These are phyloP conservation scores for Fusarium napiforme DNA, from an alignment of 2,329 filamentous ascomycete genomes.

Conservation along the genomic window DNA sequence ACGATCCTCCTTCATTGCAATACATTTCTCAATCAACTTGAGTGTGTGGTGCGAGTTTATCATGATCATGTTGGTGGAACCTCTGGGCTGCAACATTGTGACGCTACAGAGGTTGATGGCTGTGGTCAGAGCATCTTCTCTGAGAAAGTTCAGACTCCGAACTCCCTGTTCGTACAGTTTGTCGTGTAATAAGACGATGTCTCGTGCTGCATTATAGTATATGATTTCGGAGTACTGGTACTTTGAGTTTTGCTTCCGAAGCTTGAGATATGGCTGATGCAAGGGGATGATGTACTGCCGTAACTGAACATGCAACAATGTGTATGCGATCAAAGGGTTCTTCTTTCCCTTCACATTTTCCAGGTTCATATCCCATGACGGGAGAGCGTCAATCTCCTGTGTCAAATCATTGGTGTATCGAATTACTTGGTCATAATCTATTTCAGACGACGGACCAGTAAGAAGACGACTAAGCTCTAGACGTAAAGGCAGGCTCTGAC, in stretches of 20 bases:
- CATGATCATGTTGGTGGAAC: slow-evolving; percentile 71
- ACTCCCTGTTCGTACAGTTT: slow-evolving; percentile 69
- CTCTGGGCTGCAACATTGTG: slow-evolving; percentile 68
- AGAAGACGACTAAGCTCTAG: slow-evolving; percentile 68
- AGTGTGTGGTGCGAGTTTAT: slow-evolving; percentile 70
- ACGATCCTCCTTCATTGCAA: slow-evolving; percentile 69
- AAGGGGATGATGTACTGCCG: slow-evolving; percentile 71
- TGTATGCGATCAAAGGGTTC: slow-evolving; percentile 68
- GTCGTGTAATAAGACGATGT: slow-evolving; percentile 71
- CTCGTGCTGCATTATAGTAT: slow-evolving; percentile 71
- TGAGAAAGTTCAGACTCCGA: slow-evolving; percentile 68
- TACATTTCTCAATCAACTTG: slow-evolving; percentile 69
- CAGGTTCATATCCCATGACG: slow-evolving; percentile 61
- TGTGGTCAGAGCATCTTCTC: slow-evolving; percentile 69
- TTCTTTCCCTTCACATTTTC: slow-evolving; percentile 56
- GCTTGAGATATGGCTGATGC: slow-evolving; percentile 69
- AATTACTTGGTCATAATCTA: slow-evolving; percentile 71
- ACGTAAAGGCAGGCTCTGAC: slow-evolving; percentile 66
- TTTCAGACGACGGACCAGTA: slow-evolving; percentile 63
- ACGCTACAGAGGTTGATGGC: slow-evolving; percentile 71
- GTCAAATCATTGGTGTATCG: slow-evolving; percentile 70
- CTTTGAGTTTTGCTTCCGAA: slow-evolving; percentile 68
- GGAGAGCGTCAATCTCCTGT: slow-evolving; percentile 69
- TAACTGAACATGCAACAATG: slow-evolving; percentile 69
- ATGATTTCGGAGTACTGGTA: slow-evolving; percentile 72